Evolutionary conservation across 1,284 basidiomycete species (phyloP), one percentile per base, ranked within the genome.

Genomic region (Wallemia hederae): DNA sequence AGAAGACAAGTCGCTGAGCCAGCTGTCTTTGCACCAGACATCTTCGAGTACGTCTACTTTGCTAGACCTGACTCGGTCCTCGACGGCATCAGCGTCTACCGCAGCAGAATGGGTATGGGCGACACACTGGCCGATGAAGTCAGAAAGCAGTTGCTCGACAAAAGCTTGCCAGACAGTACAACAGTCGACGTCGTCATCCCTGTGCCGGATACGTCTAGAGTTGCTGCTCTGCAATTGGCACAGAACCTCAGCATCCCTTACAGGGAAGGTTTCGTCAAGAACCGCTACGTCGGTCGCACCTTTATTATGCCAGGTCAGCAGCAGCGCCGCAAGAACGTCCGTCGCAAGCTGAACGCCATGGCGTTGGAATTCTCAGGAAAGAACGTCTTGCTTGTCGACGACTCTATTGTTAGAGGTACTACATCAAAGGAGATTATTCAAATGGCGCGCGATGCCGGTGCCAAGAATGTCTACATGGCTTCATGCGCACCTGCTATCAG

Each of bases 221-320:
- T 97, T 0, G 91, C 94, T 7, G 94, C 94, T 2, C 74, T 98
- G 62, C 92, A 99, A 70, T 74, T 92, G 57, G 94, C 94, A 24
- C 92, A 98, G 71, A 84, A 82, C 68, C 76, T 98, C 59, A 71
- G 77, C 19, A 75, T 98, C 28, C 92, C 94, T 1, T 99, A 98
- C 73, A 80, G 94, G 59, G 94, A 99, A 74, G 94, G 94, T 1
- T 98, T 99, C 70, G 82, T 98, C 67, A 98, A 99, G 77, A 98
- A 99, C 72, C 82, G 94, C 58, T 98, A 98, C 73, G 88, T 98
- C 58, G 94, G 92, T 1, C 76, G 94, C 63, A 99, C 94, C 0
- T 99, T 99, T 72, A 98, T 99, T 74, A 99, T 99, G 94, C 92
- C 94, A 7, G 94, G 92, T 25, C 94, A 99, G 69, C 82, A 85